Evolutionary conservation across 1,139 yeast genomes (phyloP).

Genomic region (Spathaspora sp.): DNA sequence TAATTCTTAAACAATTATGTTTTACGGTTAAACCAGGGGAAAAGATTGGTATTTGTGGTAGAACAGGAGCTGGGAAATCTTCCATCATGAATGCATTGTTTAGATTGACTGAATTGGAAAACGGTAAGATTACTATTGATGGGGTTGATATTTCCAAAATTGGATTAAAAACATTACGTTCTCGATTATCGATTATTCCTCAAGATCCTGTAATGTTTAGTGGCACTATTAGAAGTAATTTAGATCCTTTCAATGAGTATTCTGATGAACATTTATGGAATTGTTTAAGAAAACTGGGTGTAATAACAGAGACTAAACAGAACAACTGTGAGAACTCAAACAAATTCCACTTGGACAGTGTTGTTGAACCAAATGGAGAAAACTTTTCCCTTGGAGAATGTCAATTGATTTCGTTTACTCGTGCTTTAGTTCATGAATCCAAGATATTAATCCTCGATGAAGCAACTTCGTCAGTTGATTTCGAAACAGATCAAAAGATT

Average conservation of each 20-base stretch:
- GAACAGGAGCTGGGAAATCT: conserved; percentile 81
- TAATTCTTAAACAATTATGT: conserved; percentile 59
- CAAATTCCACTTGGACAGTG: conserved; percentile 50
- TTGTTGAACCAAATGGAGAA: conserved; percentile 54
- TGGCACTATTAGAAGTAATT: conserved; percentile 40
- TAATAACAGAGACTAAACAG: conserved; percentile 27
- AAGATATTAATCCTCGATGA: conserved; percentile 54
- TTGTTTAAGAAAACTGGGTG: conserved; percentile 45
- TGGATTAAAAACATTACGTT: conserved; percentile 33
- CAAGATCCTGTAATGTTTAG: conserved; percentile 46
- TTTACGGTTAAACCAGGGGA: conserved; percentile 52
- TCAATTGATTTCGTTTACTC: conserved; percentile 52
- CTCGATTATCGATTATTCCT: conserved; percentile 41
- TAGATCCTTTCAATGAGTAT: conserved; percentile 41
- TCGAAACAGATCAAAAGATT: conserved; percentile 52
- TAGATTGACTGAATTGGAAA: conserved; percentile 55
- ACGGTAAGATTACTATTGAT: conserved; percentile 57
- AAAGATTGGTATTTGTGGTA: conserved; percentile 74
- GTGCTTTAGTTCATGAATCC: conserved; percentile 51
- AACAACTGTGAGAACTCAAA: conserved; percentile 27
- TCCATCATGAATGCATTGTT: conserved; percentile 67
- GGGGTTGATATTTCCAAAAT: conserved; percentile 53
- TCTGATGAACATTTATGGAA: conserved; percentile 44
- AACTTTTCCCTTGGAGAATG: conserved; percentile 58
- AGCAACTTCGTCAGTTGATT: conserved; percentile 59